Base-by-base conservation (phyloP, 441 rosid species). In the Bocquillonia castaneifolia region DNA sequence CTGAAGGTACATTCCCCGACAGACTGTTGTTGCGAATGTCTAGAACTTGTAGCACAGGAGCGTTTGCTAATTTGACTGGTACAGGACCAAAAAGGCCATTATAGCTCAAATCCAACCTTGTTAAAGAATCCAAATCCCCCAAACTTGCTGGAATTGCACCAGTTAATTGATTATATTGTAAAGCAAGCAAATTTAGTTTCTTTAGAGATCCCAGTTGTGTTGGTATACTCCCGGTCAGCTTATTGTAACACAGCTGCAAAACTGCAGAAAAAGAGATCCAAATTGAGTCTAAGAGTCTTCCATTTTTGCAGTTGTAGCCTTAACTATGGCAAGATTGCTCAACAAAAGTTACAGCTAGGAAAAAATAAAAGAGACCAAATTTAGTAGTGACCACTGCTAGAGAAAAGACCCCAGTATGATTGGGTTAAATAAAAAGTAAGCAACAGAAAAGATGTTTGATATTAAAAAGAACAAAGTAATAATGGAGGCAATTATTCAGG, bases 81-180 rank as follows among this genome's bases (percentile, higher is more conserved):
- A 92, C 78, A 26, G 98, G 76, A 61, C 98, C 96, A 66, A 92
- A 89, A 66, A 92, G 83, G 26, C 55, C 45, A 74, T 92, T 92
- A 58, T 80, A 92, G 87, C 98, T 90, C 80, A 92, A 68, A 72
- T 90, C 93, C 69, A 92, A 79, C 88, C 96, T 87, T 0, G 84
- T 83, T 23, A 92, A 77, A 67, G 69, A 59, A 56, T 28, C 71
- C 59, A 90, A 68, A 67, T 82, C 81, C 22, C 98, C 98, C 79
- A 92, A 79, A 75, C 90, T 87, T 3, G 98, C 90, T 48, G 99
- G 99, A 63, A 94, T 87, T 15, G 92, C 96, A 58, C 97, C 95
- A 63, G 90, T 81, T 37, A 94, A 71, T 63, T 63, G 80, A 77
- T 94, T 94, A 73, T 81, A 74, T 63, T 95, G 98, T 80, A 95